Evolutionary conservation across 164 flowering plant species (phyloP).

Genomic region (Piper betle): DNA sequence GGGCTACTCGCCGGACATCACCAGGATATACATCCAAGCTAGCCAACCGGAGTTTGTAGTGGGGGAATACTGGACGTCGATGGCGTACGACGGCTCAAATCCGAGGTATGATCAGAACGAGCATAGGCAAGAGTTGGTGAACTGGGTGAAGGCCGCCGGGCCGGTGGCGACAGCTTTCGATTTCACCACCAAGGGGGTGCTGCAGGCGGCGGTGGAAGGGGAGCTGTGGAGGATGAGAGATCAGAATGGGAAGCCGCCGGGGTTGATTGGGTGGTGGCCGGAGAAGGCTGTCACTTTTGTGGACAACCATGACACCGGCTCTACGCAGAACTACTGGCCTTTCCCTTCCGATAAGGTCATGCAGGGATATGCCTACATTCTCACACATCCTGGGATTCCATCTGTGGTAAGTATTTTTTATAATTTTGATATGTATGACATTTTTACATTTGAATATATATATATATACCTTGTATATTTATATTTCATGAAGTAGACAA

Average conservation of each 20-base stretch:
- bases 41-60: constrained; percentile 50
- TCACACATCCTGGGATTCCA: constrained; percentile 84
- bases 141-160: constrained; percentile 46
- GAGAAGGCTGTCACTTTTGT: constrained; percentile 61
- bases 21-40: constrained; percentile 37
- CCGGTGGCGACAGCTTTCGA: too few species aligned
- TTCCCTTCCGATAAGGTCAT: constrained; percentile 72
- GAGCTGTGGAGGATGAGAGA: constrained; percentile 58
- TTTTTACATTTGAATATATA: too few species aligned
- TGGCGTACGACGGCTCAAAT: constrained; percentile 31
- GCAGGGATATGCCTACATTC: constrained; percentile 72
- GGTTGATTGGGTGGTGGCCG: constrained; percentile 58
- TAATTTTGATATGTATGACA: too few species aligned
- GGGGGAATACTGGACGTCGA: constrained; percentile 49
- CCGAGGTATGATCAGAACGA: constrained; percentile 37
- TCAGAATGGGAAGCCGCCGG: constrained; percentile 48
- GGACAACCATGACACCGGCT: constrained; percentile 79
- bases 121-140: constrained; percentile 31
- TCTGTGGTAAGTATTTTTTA: constrained; percentile 28
- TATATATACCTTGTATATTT: neutral
- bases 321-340: constrained; percentile 53
- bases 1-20: constrained; percentile 42
- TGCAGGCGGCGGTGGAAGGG: constrained; percentile 53
- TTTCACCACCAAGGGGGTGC: constrained; percentile 74
- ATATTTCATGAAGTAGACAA: neutral